Base-by-base conservation (phyloP, 2,329 filamentous ascomycete genomes). In the Cladophialophora exuberans region DNA sequence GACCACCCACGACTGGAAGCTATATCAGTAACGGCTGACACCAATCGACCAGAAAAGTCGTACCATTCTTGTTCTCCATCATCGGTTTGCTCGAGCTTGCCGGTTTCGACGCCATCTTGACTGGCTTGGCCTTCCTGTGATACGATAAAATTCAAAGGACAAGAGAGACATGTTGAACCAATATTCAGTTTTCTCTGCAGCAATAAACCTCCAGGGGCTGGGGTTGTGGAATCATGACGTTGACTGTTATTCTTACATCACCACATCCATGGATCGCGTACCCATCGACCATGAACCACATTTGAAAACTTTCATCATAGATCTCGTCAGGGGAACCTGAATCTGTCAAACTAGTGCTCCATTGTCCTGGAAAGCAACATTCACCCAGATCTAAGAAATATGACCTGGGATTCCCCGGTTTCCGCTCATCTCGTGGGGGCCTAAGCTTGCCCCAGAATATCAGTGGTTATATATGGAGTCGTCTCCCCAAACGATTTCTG, bases 1-100 rank as follows among this genome's bases (percentile, higher is more conserved):
- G 82, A 54, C 82, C 77, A 39, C 79, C 78, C 70, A 84, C 78
- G 35, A 85, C 81, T 64, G 42, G 20, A 17, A 20, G n/a, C 10
- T 36, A 22, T 38, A 28, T 51, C 20, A 50, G 50, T 13, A 17
- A 22, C 13, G 15, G 26, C 28, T 11, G 20, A 26, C 23, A 17
- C 28, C 9, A 10, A 13, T 17, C 9, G 33, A 13, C 3, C 18
- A 22, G 20, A 11, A 10, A 39, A 47, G 13, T 33, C 56, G 10
- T 36, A 62, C 61, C 62, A 46, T 63, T 64, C 49, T 62, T 56
- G 31, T 63, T 62, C 45, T 62, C 51, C 56, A 64, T 62, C 59
- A 61, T 63, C 49, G 51, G 48, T 44, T 56, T 62, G 41, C 48
- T 52, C 5, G 58, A 61, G 25, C 18, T 44, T 36, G 61, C 53